Conservation (phyloP, 345 rosid species). For the Populus deltoides region DNA sequence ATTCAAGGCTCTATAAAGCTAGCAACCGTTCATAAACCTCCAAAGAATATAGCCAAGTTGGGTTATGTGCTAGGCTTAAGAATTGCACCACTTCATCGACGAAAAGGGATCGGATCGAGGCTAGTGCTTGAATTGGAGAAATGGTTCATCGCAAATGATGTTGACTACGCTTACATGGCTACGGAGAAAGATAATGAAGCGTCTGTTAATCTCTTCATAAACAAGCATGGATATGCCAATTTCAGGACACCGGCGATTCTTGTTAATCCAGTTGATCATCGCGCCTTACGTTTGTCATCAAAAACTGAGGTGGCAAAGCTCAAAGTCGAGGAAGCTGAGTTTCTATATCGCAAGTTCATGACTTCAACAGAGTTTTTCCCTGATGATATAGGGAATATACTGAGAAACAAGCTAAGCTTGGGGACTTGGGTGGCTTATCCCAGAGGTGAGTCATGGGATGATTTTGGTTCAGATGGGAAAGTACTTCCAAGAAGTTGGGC, state of each 20-base stretch:
- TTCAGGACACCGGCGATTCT: conserved; percentile 64
- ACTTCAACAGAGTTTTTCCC: conserved; percentile 65
- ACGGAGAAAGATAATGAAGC: conserved; percentile 69
- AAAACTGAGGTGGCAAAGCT: conserved; percentile 45
- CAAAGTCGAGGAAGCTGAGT: conserved; percentile 51
- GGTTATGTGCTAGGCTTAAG: conserved; percentile 71
- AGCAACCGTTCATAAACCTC: conserved; percentile 40
- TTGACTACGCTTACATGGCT: conserved; percentile 74
- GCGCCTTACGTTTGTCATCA: conserved; percentile 28
- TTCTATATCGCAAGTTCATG: conserved; percentile 47
- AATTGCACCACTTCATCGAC: conserved; percentile 53
- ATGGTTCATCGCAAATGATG: conserved; percentile 57
- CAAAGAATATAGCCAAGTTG: conserved; percentile 40
- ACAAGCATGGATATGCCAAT: conserved; percentile 44
- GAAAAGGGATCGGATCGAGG: conserved; percentile 53
- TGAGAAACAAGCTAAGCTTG: conserved; percentile 57
- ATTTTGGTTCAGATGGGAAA: conserved; percentile 18
- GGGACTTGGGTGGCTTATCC: conserved; percentile 82
- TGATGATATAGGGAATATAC: conserved; percentile 49
- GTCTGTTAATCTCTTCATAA: conserved; percentile 52
- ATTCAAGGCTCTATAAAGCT: conserved; percentile 77
- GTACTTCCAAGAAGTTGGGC: conserved; percentile 55
- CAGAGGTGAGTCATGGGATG: conserved; percentile 26
- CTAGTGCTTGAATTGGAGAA: conserved; percentile 60
- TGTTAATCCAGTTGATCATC: conserved; percentile 58